Evolutionary conservation across 805 yeast genomes (phyloP).

Genomic region (Wickerhamiella allomyrinae): DNA sequence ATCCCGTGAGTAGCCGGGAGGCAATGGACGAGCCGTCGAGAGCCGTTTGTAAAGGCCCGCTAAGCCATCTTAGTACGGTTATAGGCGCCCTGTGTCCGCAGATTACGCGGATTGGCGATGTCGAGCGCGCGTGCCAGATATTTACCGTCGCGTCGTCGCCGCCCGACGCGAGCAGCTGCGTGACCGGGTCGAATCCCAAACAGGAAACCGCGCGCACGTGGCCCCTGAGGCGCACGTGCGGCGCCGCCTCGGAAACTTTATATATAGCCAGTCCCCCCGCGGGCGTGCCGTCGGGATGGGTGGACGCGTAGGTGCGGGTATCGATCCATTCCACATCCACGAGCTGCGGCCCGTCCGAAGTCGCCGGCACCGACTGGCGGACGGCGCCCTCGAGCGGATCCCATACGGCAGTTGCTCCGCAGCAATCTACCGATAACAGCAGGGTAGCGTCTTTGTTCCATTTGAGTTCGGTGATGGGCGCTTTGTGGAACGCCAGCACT

Average conservation of each 20-base stretch:
- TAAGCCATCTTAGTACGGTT: slow-evolving; percentile 9
- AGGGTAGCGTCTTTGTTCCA: slow-evolving; percentile 50
- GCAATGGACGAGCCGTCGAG: slow-evolving; percentile 4
- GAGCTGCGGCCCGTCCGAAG: slow-evolving; percentile 5
- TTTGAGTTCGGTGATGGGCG: slow-evolving; percentile 39
- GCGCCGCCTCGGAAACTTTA: slow-evolving; percentile 33
- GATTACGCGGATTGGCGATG: slow-evolving; percentile 14
- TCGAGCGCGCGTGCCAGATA: slow-evolving; percentile 58
- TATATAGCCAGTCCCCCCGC: slow-evolving; percentile 35
- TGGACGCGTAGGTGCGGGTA: slow-evolving; percentile 51
- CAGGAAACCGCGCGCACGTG: slow-evolving; percentile 47
- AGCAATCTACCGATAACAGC: slow-evolving; percentile 46
- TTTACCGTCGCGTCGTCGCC: slow-evolving; percentile 65
- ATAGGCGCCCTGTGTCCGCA: slow-evolving; percentile 20
- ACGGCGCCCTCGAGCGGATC: slow-evolving; percentile 37
- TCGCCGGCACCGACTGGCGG: slow-evolving; percentile 3
- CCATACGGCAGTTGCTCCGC: slow-evolving; percentile 48
- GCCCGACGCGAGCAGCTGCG: slow-evolving; percentile 51
- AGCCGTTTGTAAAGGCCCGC: slow-evolving; percentile 1
- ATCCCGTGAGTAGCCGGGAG: slow-evolving; percentile 9
- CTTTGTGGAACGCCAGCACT: slow-evolving; percentile 33
- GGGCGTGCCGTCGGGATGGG: slow-evolving; percentile 35
- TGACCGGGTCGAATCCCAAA: slow-evolving; percentile 37
- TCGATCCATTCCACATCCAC: slow-evolving; percentile 61
- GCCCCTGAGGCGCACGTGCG: slow-evolving; percentile 44